Base-by-base conservation (phyloP, 1,284 basidiomycete genomes). In the Marasmius oreades region DNA sequence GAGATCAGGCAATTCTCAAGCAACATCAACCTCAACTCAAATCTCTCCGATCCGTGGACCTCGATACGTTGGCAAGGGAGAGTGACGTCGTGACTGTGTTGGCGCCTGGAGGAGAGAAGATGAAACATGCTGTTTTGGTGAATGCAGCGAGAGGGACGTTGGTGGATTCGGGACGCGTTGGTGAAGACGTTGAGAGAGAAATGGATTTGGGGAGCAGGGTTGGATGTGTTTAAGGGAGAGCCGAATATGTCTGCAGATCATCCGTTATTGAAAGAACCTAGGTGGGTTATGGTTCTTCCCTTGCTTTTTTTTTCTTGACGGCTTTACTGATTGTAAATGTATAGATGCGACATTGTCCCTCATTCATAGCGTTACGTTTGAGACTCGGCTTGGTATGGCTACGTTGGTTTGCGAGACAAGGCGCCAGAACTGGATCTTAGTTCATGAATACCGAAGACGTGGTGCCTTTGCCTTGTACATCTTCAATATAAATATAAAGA, bases 201-300 rank as follows among this genome's bases (percentile, higher is more conserved):
- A 2, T 85, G 86, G 80, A 90, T 98, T 43, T 96, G 90, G 77
- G 95, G 88, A 23, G 96, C 96, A 0, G 96, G 93, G 0, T 66
- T 99, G 5, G 96, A 99, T 69, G 96, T 98, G 33, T 85, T 98
- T 11, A 92, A 95, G 62, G 93, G 92, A 31, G 96, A 99, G 70
- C 96, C 96, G 0, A 73, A 89, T 48, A 78, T 98, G 33, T 66
- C 71, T 0, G 70, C 74, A 2, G 86, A 91, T 63, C 93, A 98
- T 69, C 86, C 90, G 1, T 72, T 98, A 44, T 84, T 97, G 36
- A 81, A 81, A 63, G 84, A 93, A 58, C 84, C 86, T 6, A 80
- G 83, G 84, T 92, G 63, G 66, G 82, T 68, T 24, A 33, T 44
- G 31, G 20, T 5, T 36, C 33, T 18, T 14, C n/a, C n/a, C 33